Evolutionary conservation across 2,329 filamentous ascomycete species (phyloP).

Genomic region (Verticillium tricorpus): DNA sequence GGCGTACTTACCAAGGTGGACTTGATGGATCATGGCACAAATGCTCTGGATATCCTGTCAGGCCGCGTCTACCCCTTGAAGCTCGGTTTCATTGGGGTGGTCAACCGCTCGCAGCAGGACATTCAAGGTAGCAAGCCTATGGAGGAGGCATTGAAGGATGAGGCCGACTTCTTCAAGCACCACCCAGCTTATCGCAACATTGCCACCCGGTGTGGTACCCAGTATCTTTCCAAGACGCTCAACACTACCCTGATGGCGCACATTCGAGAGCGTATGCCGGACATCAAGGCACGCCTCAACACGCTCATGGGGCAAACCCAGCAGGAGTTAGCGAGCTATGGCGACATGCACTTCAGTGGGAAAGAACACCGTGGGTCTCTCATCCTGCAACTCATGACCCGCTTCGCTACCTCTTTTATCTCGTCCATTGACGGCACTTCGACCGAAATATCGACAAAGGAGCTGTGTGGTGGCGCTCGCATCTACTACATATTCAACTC

Average conservation of each 20-base stretch:
- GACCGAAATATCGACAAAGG: constrained; percentile 97
- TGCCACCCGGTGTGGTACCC: constrained; percentile 85
- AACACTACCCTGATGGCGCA: constrained; percentile 95
- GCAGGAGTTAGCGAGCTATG: constrained; percentile 95
- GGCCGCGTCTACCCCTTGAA: constrained; percentile 95
- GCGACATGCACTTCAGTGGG: constrained; percentile 94
- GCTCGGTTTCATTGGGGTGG: constrained; percentile 94
- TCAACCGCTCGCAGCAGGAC: constrained; percentile 97
- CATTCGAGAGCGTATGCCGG: constrained; percentile 89
- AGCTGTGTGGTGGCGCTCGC: constrained; percentile 87
- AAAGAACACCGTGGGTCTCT: constrained; percentile 94
- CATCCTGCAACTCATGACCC: constrained; percentile 95
- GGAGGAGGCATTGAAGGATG: constrained; percentile 81
- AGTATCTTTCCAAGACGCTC: constrained; percentile 88
- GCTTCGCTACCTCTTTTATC: constrained; percentile 96
- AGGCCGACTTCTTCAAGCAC: constrained; percentile 93
- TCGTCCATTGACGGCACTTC: constrained; percentile 98
- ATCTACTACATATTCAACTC: constrained; percentile 99
- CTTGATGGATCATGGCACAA: constrained; percentile 97
- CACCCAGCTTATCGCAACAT: constrained; percentile 98
- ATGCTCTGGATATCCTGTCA: constrained; percentile 95
- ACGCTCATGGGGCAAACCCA: constrained; percentile 99
- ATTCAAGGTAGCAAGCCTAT: constrained; percentile 96
- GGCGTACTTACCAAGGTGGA: constrained; percentile 96
- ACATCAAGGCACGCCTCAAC: constrained; percentile 97